Evolutionary conservation across 1,139 yeast species (phyloP).

Genomic region (Kodamaea plutei): DNA sequence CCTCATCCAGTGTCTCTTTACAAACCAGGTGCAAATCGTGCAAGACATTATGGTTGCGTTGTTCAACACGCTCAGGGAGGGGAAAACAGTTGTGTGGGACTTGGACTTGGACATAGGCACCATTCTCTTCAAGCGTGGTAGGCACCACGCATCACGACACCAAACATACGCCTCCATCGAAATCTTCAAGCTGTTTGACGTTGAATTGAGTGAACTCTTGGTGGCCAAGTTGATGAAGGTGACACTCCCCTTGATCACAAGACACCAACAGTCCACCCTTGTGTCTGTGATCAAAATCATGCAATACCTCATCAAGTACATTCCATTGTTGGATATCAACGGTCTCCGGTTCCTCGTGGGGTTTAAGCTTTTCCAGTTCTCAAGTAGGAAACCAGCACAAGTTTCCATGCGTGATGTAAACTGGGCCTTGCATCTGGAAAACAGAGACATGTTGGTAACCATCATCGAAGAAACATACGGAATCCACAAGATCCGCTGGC

Average conservation of each 20-base stretch:
- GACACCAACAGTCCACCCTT: slow-evolving; percentile 88
- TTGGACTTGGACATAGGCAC: slow-evolving; percentile 24
- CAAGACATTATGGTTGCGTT: slow-evolving; percentile 54
- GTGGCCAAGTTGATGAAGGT: slow-evolving; percentile 58
- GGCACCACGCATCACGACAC: neutral
- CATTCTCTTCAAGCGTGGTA: neutral
- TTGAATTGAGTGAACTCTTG: slow-evolving; percentile 45
- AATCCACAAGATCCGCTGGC: slow-evolving; percentile 53
- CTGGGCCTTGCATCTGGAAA: slow-evolving; percentile 86
- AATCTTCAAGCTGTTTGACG: slow-evolving; percentile 38
- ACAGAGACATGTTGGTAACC: slow-evolving; percentile 61
- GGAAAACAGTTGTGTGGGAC: slow-evolving; percentile 33
- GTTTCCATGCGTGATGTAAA: slow-evolving; percentile 76
- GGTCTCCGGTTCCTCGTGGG: slow-evolving; percentile 74
- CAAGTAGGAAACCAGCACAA: slow-evolving; percentile 31
- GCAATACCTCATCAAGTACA: slow-evolving; percentile 46
- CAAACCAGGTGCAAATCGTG: slow-evolving; percentile 56
- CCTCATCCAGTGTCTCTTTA: slow-evolving; percentile 69
- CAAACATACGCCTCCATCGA: slow-evolving; percentile 13
- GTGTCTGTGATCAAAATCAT: slow-evolving; percentile 65
- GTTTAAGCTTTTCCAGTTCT: slow-evolving; percentile 58
- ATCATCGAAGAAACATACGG: slow-evolving; percentile 45
- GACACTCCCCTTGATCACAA: slow-evolving; percentile 74
- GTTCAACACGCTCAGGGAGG: slow-evolving; percentile 45
- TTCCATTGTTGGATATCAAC: slow-evolving; percentile 58